These are phyloP conservation scores for Neonectria coccinea DNA, from an alignment of 2,329 filamentous ascomycete genomes.

Conservation along the genomic window DNA sequence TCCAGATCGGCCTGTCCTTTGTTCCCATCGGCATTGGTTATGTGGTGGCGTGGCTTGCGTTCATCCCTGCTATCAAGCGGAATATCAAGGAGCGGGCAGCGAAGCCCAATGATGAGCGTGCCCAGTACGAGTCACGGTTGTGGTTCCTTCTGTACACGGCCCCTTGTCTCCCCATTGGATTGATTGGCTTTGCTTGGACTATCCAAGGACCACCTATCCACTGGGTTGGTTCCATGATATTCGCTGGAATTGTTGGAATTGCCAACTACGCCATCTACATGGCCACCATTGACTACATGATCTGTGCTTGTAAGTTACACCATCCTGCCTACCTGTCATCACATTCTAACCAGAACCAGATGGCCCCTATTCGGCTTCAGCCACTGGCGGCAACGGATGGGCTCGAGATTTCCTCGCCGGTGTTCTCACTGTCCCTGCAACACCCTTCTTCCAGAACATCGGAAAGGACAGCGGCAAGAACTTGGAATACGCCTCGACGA, in stretches of 20 bases:
- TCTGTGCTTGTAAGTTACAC: conserved; percentile 41
- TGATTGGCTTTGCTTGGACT: conserved; percentile 78
- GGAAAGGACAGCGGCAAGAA: conserved; percentile 58
- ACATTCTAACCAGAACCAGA: conserved; percentile 25
- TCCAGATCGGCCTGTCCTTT: conserved; percentile 70
- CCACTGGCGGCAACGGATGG: conserved; percentile 81
- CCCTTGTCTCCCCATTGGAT: conserved; percentile 71
- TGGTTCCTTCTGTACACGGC: conserved; percentile 73
- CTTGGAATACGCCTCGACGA: conserved; percentile 71
- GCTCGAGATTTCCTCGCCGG: conserved; percentile 79
- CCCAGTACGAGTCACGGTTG: conserved; percentile 77
- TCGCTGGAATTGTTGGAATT: conserved; percentile 74
- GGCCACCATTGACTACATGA: conserved; percentile 82
- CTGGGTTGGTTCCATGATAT: conserved; percentile 77
- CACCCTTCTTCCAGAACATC: conserved; percentile 73
- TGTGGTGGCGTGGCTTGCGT: conserved; percentile 69
- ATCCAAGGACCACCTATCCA: conserved; percentile 71
- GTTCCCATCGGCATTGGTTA: conserved; percentile 77
- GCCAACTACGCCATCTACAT: conserved; percentile 82
- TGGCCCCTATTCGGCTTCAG: conserved; percentile 78
- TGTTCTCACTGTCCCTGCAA: conserved; percentile 75
- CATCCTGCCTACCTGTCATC: rapidly evolving
- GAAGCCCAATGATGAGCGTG: conserved; percentile 65
- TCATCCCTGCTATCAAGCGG: conserved; percentile 67
- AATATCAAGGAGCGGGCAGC: conserved; percentile 64